Percentiles rank a stretch among this genome's conserved stretches.
Conservation (phyloP, 2,329 filamentous ascomycete species). For the Fusarium sp. region DNA sequence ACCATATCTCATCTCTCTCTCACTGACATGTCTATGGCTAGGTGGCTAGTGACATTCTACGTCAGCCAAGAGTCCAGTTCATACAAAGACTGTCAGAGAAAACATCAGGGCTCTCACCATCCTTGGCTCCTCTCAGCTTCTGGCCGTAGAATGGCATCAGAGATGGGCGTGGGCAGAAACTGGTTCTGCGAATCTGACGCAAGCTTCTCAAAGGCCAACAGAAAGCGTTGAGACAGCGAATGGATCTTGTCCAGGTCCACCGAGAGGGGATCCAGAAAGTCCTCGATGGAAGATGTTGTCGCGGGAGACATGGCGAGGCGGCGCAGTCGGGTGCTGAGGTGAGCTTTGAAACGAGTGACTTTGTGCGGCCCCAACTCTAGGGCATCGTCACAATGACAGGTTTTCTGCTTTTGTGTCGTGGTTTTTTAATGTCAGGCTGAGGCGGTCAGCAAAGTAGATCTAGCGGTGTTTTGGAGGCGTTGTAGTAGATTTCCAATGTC, state of each 20-base stretch:
- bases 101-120: conserved; percentile 56
- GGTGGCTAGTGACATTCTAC: conserved; percentile 55
- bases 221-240: conserved; percentile 59
- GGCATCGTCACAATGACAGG: conserved; percentile 23
- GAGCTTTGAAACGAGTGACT: neutral
- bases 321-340: neutral
- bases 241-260: conserved; percentile 59
- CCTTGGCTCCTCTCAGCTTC: conserved; percentile 54
- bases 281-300: conserved; percentile 42
- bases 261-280: conserved; percentile 63
- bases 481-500: neutral
- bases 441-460: conserved; percentile 1
- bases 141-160: conserved; percentile 66
- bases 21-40: conserved; percentile 73
- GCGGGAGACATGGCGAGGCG: conserved; percentile 21
- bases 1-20: neutral
- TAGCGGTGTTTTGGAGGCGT: neutral
- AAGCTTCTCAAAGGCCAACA: conserved; percentile 58
- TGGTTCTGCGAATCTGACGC: conserved; percentile 64
- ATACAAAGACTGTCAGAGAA: neutral
- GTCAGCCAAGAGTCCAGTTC: conserved; percentile 17
- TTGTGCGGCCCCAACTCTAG: conserved; percentile 5
- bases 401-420: neutral
- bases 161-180: conserved; percentile 71
- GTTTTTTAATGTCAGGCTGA: conserved; percentile 1